Percentiles rank a stretch among this genome's conserved stretches.
These are phyloP conservation scores for Colletotrichum musicola DNA, from an alignment of 2,329 filamentous ascomycete species.

Conservation along the genomic window DNA sequence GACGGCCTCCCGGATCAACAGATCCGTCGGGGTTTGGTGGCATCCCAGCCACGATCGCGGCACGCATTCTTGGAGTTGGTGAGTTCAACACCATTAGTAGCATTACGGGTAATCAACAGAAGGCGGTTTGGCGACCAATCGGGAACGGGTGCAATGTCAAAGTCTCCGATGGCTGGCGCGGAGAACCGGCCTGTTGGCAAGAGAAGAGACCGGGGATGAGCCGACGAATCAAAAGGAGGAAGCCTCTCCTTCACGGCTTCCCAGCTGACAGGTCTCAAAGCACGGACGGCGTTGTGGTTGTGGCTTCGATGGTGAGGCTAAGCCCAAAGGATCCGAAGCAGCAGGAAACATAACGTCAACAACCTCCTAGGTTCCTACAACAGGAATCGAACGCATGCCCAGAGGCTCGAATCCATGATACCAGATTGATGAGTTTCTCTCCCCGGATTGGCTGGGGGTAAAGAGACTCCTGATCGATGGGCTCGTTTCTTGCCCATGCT, in stretches of 20 bases:
- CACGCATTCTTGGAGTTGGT: background rate
- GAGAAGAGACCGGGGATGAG: background rate
- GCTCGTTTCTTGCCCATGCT: constrained; percentile 23
- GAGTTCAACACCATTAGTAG: too few relatives aligned
- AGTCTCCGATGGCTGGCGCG: constrained; percentile 14
- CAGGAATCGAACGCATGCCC: constrained; percentile 25
- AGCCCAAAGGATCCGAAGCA: constrained; percentile 9
- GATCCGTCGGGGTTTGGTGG: background rate
- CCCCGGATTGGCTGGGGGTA: constrained; percentile 21
- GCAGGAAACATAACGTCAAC: background rate
- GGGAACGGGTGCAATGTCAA: background rate
- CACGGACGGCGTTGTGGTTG: constrained; percentile 32
- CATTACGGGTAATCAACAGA: too few relatives aligned
- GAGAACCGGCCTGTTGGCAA: background rate
- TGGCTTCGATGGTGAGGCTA: constrained; percentile 11
- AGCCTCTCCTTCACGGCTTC: background rate
- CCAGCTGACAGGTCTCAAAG: constrained; percentile 26
- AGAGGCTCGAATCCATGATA: background rate
- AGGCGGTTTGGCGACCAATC: background rate
- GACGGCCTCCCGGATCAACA: background rate
- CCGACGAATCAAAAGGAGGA: constrained; percentile 14
- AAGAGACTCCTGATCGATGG: constrained; percentile 9
- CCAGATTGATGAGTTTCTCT: constrained; percentile 15
- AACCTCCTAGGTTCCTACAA: too few relatives aligned
- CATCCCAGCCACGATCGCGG: background rate